These are phyloP conservation scores for Solanum lignicaule DNA, from an alignment of 257 asterid species.

Conservation along the genomic window DNA sequence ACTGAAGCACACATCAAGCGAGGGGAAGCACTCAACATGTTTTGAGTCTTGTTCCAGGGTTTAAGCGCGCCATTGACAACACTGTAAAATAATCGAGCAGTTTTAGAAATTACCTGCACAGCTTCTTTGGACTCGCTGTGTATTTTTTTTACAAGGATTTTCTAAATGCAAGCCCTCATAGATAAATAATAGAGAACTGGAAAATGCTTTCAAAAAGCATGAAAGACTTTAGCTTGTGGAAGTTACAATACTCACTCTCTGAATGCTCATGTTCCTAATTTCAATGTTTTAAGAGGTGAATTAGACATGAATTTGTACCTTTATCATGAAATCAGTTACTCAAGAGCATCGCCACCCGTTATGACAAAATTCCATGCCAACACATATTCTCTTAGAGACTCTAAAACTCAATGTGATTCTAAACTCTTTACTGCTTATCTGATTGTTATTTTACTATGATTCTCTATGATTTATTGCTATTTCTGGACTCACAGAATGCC, in stretches of 20 bases:
- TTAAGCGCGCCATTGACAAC: background rate
- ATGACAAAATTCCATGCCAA: background rate
- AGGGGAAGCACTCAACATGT: background rate
- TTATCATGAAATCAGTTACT: background rate
- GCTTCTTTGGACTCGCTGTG: background rate
- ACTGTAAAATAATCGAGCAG: background rate
- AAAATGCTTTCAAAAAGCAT: background rate
- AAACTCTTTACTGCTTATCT: background rate
- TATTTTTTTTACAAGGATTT: background rate
- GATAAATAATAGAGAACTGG: background rate
- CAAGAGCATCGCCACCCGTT: background rate
- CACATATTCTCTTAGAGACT: background rate
- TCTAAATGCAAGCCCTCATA: background rate
- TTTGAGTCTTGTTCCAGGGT: background rate
- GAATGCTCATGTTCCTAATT: background rate
- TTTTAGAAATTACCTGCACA: background rate
- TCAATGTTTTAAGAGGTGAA: background rate
- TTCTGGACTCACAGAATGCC: background rate
- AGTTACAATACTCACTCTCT: background rate
- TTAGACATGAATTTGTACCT: background rate
- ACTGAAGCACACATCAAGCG: background rate
- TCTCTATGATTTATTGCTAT: background rate
- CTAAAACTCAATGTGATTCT: background rate
- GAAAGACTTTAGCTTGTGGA: background rate
- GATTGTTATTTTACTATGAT: background rate